Conservation (phyloP, 352 stramenopile genomes). For the Thalassiosira delicatula region DNA sequence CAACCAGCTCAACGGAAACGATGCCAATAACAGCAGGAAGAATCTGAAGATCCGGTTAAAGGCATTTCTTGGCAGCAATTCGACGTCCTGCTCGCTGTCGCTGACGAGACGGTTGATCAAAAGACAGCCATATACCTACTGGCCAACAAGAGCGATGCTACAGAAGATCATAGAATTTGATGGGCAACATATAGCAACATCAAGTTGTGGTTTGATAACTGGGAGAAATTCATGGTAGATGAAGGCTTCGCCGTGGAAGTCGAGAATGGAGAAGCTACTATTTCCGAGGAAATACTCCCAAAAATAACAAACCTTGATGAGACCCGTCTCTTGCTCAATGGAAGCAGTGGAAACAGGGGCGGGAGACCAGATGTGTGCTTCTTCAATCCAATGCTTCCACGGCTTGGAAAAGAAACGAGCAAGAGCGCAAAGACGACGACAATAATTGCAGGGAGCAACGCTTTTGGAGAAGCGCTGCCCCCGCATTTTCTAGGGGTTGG, state of each 20-base stretch:
- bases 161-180: background rate
- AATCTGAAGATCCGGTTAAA: background rate
- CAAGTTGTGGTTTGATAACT: background rate
- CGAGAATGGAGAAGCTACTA: background rate
- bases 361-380: background rate
- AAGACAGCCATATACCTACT: background rate
- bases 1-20: background rate
- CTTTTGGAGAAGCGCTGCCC: background rate
- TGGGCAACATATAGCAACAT: background rate
- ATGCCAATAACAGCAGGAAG: background rate
- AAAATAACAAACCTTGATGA: background rate
- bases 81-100: background rate
- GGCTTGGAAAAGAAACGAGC: background rate
- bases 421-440: background rate
- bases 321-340: background rate
- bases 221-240: background rate
- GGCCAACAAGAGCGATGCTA: too few species aligned
- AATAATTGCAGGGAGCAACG: background rate
- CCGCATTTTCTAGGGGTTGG: background rate
- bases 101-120: background rate
- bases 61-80: background rate
- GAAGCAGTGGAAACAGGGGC: background rate
- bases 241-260: background rate
- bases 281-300: background rate
- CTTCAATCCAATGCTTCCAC: background rate